These are phyloP conservation scores for Boletus fagicola DNA, from an alignment of 768 basidiomycete genomes.

Conservation along the genomic window DNA sequence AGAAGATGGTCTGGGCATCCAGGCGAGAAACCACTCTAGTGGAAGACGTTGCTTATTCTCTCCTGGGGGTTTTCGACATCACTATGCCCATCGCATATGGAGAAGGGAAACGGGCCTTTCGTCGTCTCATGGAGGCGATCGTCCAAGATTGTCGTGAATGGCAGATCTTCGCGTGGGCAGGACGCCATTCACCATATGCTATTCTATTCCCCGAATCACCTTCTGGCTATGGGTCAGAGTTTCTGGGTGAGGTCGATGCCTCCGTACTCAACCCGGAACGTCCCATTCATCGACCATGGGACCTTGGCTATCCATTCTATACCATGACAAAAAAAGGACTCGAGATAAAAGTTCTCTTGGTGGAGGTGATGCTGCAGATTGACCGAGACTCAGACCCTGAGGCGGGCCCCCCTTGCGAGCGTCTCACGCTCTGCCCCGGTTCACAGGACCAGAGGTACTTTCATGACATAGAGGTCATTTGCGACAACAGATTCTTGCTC, in stretches of 20 bases:
- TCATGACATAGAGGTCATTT: background rate
- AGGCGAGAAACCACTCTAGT: conserved; percentile 1
- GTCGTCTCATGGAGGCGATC: conserved; percentile 8
- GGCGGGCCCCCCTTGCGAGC: background rate
- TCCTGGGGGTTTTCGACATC: conserved; percentile 10
- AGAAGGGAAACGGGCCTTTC: conserved; percentile 12
- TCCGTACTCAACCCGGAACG: background rate
- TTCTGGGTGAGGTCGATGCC: background rate
- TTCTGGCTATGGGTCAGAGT: background rate
- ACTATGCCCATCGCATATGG: conserved; percentile 9
- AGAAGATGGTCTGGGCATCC: conserved; percentile 14
- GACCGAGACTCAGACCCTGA: background rate
- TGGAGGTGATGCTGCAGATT: conserved; percentile 5
- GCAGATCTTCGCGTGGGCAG: conserved; percentile 10
- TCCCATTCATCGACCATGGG: conserved; percentile 7
- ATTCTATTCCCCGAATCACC: conserved; percentile 6
- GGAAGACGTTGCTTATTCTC: conserved; percentile 7
- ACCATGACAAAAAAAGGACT: conserved; percentile 1
- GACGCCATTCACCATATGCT: conserved; percentile 6
- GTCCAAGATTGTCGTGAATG: conserved; percentile 10
- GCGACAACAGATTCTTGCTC: conserved; percentile 3
- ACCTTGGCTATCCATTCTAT: conserved; percentile 6
- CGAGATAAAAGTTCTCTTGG: conserved; percentile 8
- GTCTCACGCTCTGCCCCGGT: background rate
- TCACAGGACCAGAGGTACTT: conserved; percentile 4